Conservation (phyloP, 805 yeast genomes). For the Saccharomycopsis olivae region DNA sequence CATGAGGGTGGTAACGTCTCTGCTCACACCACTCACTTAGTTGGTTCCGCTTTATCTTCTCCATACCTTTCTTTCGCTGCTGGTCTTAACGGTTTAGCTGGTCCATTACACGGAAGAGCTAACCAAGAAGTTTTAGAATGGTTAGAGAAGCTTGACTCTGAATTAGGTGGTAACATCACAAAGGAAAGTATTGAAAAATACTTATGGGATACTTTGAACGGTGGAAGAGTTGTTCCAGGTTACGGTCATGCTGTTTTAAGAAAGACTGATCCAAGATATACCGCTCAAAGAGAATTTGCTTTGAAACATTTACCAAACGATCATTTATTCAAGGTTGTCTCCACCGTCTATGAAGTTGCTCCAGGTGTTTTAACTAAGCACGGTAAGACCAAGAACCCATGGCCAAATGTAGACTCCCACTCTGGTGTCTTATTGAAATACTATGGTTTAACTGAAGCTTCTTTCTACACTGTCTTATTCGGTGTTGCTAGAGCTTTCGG, state of each 20-base stretch:
- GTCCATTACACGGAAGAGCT: conserved; percentile 83
- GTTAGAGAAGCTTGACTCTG: conserved; percentile 55
- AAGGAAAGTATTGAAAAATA: conserved; percentile 61
- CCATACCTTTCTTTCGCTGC: conserved; percentile 74
- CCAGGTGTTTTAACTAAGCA: conserved; percentile 72
- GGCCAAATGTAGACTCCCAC: conserved; percentile 87
- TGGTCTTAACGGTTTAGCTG: conserved; percentile 78
- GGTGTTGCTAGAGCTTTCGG: conserved; percentile 85
- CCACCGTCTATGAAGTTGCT: conserved; percentile 71
- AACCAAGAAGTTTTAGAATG: conserved; percentile 82
- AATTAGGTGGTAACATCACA: conserved; percentile 53
- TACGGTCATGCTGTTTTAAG: conserved; percentile 84
- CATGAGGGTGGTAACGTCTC: conserved; percentile 89
- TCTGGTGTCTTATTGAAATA: conserved; percentile 79
- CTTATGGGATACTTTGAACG: conserved; percentile 68
- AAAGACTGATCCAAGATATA: conserved; percentile 83
- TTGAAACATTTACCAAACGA: conserved; percentile 66
- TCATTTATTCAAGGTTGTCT: conserved; percentile 68
- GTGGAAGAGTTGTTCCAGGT: conserved; percentile 83
- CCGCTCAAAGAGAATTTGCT: conserved; percentile 79
- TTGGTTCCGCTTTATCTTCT: conserved; percentile 72
- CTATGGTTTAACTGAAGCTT: conserved; percentile 74
- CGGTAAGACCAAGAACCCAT: conserved; percentile 88
- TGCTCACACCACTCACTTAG: conserved; percentile 80
- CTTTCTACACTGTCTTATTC: conserved; percentile 77